These are phyloP conservation scores for Pueraria montana DNA, from an alignment of 306 rosid species.

Conservation along the genomic window DNA sequence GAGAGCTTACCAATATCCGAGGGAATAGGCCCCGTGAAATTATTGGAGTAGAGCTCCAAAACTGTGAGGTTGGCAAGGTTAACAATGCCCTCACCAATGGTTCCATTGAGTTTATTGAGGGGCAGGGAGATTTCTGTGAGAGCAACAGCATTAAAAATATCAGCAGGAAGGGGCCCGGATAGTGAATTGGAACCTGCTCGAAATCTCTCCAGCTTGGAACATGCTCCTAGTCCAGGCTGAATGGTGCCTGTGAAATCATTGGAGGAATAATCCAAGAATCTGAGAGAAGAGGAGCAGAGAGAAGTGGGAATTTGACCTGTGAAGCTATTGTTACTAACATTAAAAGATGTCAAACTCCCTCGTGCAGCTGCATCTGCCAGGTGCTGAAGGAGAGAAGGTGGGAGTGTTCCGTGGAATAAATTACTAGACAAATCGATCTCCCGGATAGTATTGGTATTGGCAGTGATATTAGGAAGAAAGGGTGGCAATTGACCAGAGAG, in stretches of 20 bases:
- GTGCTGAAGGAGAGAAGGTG: slow-evolving; percentile 57
- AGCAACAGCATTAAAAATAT: slow-evolving; percentile 54
- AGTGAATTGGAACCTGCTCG: slow-evolving; percentile 79
- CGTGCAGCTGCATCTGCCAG: slow-evolving; percentile 40
- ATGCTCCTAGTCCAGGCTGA: slow-evolving; percentile 60
- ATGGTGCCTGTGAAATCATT: slow-evolving; percentile 60
- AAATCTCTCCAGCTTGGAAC: slow-evolving; percentile 69
- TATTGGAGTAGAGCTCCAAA: slow-evolving; percentile 77
- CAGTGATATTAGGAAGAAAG: background rate
- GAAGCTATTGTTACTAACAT: slow-evolving; percentile 81
- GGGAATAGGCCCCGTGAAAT: slow-evolving; percentile 64
- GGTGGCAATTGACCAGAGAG: slow-evolving; percentile 57
- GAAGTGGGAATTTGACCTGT: slow-evolving; percentile 69
- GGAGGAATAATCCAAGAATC: slow-evolving; percentile 68
- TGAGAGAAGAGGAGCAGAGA: slow-evolving; percentile 57
- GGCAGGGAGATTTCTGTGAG: slow-evolving; percentile 70
- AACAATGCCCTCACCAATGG: slow-evolving; percentile 53
- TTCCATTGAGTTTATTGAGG: slow-evolving; percentile 63
- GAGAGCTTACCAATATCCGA: slow-evolving; percentile 67
- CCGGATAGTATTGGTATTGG: slow-evolving; percentile 35
- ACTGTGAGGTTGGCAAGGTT: slow-evolving; percentile 62
- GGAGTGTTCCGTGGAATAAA: slow-evolving; percentile 62
- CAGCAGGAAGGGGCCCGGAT: slow-evolving; percentile 65
- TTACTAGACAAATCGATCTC: slow-evolving; percentile 76
- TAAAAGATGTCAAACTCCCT: slow-evolving; percentile 61